Base-by-base conservation (phyloP, 768 basidiomycete genomes). In the Lyophyllum decastes region DNA sequence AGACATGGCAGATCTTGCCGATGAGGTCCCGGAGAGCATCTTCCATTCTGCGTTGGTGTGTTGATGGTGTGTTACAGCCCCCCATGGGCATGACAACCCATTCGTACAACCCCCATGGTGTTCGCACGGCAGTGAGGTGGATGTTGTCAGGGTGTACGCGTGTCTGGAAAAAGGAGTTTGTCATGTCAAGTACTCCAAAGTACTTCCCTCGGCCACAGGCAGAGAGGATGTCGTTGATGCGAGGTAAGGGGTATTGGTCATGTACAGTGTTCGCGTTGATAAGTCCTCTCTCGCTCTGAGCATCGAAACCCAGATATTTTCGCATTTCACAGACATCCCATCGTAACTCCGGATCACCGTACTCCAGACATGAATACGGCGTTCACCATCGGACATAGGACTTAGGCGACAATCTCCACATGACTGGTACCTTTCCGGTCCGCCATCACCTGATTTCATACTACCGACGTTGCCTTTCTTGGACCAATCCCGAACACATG, bases 21-120 rank as follows among this genome's bases (percentile, higher is more conserved):
- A 83, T 70, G 11, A 64, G 63, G 0, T 67, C 58, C 0, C 61
- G 45, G 0, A 83, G 64, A 0, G 76, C 74, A 2, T 58, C 51
- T 2, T 67, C 73, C 48, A 80, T 72, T 0, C 71, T 55, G 0
- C 66, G 53, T 33, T 77, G 76, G 49, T 78, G 49, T 78, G 72
- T 72, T 0, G 73, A 58, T 0, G 71, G 74, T 0, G 72, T 67
- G 56, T 77, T 78, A n/a, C 64, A 57, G 9, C 72, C 46, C 0
- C 73, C 77, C 55, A 74, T 69, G 0, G 74, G 77, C 76, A 79
- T 79, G 3, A 78, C 76, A 0, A 67, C 69, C 76, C 52, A 73
- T 64, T 1, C 73, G 75, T 76, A 79, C 75, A 7, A 75, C 71
- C 78, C 75, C 25, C 73, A 74, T 0, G 73, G 75, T 0, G 74